Base-by-base conservation (phyloP, 331 rosid species). In the Telfairia occidentalis region DNA sequence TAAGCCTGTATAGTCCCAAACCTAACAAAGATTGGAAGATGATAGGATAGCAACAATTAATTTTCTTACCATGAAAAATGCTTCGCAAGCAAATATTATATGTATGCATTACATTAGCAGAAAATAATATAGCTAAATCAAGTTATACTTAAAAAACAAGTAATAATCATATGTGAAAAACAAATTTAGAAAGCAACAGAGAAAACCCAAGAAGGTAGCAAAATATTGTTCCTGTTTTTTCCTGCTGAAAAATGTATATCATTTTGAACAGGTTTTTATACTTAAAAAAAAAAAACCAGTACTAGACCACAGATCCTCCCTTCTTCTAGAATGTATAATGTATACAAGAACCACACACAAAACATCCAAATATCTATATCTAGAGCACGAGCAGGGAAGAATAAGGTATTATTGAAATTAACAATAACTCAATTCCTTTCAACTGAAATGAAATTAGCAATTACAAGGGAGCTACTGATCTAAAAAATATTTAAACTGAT, bases 1-100 rank as follows among this genome's bases (percentile, higher is more conserved):
- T 79, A 90, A 81, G 65, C 96, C 96, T 75, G 96, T 90, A 82
- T 90, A 91, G 81, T 90, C 97, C 97, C 96, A 94, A 64, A 94
- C 96, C 98, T 94, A 85, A 78, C 80, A 59, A 37, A 78, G 64
- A 74, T 64, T 35, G 71, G 23, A 34, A 58, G 54, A 83, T 24
- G 42, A 72, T 74, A 23, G 53, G 12, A 23, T 66, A 40, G 34
- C 12, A 40, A 45, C 77, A 72, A 54, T 76, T 71, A 67, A 35
- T n/a, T 35, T 64, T 32, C 70, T 18, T 19, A 35, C 1, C 48
- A 64, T 37, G 71, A 64, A 64, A 64, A 35, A 64, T 37, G 42
- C 69, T 16, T 61, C 15, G 43, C 45, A 32, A 8, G 13, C 5
- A 16, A 32, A 32, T n/a, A 61, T 34, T 30, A 30, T 16, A 60